Percentiles rank a stretch among this genome's conserved stretches.
Evolutionary conservation across 345 rosid genomes (phyloP).

Genomic region (Dimocarpus longan): DNA sequence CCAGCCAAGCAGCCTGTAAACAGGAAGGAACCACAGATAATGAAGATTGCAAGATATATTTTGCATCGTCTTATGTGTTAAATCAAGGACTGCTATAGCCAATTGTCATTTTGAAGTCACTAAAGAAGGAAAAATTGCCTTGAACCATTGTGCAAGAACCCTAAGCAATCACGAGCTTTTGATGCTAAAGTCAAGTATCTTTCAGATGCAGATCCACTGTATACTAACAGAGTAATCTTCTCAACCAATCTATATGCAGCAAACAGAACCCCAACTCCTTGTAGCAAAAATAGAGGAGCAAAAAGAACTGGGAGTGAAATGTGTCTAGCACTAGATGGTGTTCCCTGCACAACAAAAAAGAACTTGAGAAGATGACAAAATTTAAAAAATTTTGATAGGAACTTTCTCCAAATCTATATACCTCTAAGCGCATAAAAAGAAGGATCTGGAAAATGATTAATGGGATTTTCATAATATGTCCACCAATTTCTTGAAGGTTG

Average conservation of each 20-base stretch:
- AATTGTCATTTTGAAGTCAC: constrained; percentile 17
- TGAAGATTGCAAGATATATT: background rate
- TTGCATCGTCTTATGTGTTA: background rate
- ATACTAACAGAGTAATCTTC: constrained; percentile 50
- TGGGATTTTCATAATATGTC: constrained; percentile 90
- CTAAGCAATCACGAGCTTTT: constrained; percentile 64
- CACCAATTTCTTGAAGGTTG: constrained; percentile 81
- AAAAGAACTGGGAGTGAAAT: constrained; percentile 58
- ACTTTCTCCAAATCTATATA: constrained; percentile 24
- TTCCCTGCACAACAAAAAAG: constrained; percentile 55
- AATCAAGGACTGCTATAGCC: background rate
- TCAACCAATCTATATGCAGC: constrained; percentile 66
- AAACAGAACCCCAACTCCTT: constrained; percentile 81
- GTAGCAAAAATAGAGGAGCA: constrained; percentile 70
- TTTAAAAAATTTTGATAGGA: background rate
- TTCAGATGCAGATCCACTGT: constrained; percentile 46
- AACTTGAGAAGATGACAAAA: constrained; percentile 8
- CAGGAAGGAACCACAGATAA: constrained; percentile 19
- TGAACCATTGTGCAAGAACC: constrained; percentile 79
- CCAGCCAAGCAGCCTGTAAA: constrained; percentile 83
- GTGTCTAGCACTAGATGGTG: constrained; percentile 67
- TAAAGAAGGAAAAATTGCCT: constrained; percentile 41
- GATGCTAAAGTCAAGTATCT: constrained; percentile 49
- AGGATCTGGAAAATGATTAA: constrained; percentile 66
- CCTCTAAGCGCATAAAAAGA: constrained; percentile 93